Evolutionary conservation across 768 basidiomycete species (phyloP).

Genomic region (Amyloporia xantha): DNA sequence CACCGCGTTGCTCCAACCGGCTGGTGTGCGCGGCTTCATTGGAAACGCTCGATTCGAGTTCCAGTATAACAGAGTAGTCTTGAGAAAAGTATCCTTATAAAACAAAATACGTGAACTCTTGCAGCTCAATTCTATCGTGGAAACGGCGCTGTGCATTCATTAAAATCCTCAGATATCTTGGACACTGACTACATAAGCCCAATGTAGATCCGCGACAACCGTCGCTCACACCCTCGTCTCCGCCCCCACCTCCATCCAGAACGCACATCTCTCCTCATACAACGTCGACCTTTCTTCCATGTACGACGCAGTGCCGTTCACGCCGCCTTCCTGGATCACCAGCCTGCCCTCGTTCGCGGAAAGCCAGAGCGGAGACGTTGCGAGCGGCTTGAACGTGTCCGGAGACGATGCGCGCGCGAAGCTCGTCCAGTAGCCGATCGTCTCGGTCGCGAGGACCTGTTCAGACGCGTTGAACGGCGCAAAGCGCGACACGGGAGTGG

Average conservation of each 20-base stretch:
- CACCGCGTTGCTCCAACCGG: no score
- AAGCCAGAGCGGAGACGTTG: background rate
- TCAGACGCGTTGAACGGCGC: background rate
- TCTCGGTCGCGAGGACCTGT: background rate
- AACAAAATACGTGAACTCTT: no score
- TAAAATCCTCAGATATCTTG: no score
- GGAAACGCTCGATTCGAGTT: no score
- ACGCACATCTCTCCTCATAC: background rate
- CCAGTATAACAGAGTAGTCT: no score
- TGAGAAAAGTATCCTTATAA: no score
- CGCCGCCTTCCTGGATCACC: background rate
- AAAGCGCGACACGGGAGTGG: background rate
- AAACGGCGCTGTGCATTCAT: no score
- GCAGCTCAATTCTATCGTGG: no score
- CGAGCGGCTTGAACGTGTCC: background rate
- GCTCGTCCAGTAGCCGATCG: background rate
- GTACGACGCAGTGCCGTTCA: background rate
- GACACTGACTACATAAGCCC: background rate
- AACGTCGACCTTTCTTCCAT: background rate
- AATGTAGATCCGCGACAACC: background rate
- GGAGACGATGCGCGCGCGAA: background rate
- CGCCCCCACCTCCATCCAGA: background rate
- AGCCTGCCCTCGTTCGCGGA: background rate
- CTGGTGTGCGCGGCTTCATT: no score
- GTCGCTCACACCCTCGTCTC: background rate